Base-by-base conservation (phyloP, 2,329 filamentous ascomycete species). In the Fusarium sp. region DNA sequence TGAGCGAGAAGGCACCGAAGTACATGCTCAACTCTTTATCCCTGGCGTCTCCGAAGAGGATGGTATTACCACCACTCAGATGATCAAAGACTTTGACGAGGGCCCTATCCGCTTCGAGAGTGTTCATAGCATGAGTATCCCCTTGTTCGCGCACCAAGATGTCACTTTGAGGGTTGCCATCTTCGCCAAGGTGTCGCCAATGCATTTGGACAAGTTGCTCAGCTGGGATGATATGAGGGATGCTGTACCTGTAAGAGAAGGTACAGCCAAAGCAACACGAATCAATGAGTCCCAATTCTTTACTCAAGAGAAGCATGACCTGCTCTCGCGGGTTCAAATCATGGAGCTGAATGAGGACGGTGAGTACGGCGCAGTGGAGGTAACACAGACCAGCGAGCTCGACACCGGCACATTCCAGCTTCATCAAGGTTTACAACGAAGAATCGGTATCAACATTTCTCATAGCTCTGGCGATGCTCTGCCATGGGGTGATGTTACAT, bases 211-310 rank as follows among this genome's bases (percentile, higher is more conserved):
- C 79, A 98, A 97, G 82, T 86, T 99, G 51, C 88, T 98, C 14
- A 99, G 96, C 81, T 99, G 96, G 96, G 96, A 99, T 77, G 96
- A 98, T 75, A 98, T 99, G 91, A 90, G 95, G 61, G 95, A 99
- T 79, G 87, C 88, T 19, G 84, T 90, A 50, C 85, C 87, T 26
- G 60, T 68, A 4, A 86, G 88, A 66, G 85, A 87, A 57, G 83
- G 83, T 42, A 85, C 83, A 59, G 78, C 83, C 7, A 88, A 86
- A 65, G 86, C 84, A 42, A 86, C 92, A 24, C 88, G 96, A 13
- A 90, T 99, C 69, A 91, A 93, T 14, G 96, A 99, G 78, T 92
- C 92, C 0, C 94, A 99, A 71, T 99, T 97, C 77, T 97, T 91
- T 74, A 93, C 91, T 0, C 94, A 98, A 78, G 96, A 98, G 77